These are phyloP conservation scores for Pseudozyma pruni DNA, from an alignment of 1,284 basidiomycete genomes.

Conservation along the genomic window DNA sequence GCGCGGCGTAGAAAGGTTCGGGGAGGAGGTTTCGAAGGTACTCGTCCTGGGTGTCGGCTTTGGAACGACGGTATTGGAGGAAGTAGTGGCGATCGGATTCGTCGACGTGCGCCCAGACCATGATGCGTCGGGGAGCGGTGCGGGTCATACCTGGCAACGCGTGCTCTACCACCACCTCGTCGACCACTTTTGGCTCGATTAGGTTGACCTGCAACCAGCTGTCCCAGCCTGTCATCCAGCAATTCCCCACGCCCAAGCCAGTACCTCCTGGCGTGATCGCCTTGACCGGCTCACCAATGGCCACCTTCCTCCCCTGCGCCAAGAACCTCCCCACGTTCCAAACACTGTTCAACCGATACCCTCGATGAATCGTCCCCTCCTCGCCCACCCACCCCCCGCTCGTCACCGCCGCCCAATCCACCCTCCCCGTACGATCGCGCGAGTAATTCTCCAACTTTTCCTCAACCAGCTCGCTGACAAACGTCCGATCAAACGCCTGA, in stretches of 20 bases:
- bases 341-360: slow-evolving; percentile 38
- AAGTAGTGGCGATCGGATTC: slow-evolving; percentile 26
- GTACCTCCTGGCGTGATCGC: slow-evolving; percentile 44
- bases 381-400: slow-evolving; percentile 31
- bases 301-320: slow-evolving; percentile 36
- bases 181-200: slow-evolving; percentile 28
- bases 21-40: slow-evolving; percentile 20
- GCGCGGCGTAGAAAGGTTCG: slow-evolving; percentile 9
- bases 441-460: slow-evolving; percentile 28
- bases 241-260: slow-evolving; percentile 14
- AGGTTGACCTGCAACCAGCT: slow-evolving; percentile 36
- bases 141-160: slow-evolving; percentile 33
- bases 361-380: slow-evolving; percentile 35
- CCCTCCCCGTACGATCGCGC: slow-evolving; percentile 27
- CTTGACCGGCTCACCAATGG: slow-evolving; percentile 42
- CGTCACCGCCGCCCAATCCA: slow-evolving; percentile 35
- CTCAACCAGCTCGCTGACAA: slow-evolving; percentile 28
- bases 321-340: slow-evolving; percentile 37
- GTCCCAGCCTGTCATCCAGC: slow-evolving; percentile 48
- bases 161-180: slow-evolving; percentile 39
- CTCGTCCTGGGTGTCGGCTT: slow-evolving; percentile 8
- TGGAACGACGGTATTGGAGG: slow-evolving; percentile 15
- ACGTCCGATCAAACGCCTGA: slow-evolving; percentile 43
- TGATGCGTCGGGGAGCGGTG: slow-evolving; percentile 25
- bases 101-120: slow-evolving; percentile 37